Base-by-base conservation (phyloP, 2,329 filamentous ascomycete genomes). In the Paramyrothecium roridum region DNA sequence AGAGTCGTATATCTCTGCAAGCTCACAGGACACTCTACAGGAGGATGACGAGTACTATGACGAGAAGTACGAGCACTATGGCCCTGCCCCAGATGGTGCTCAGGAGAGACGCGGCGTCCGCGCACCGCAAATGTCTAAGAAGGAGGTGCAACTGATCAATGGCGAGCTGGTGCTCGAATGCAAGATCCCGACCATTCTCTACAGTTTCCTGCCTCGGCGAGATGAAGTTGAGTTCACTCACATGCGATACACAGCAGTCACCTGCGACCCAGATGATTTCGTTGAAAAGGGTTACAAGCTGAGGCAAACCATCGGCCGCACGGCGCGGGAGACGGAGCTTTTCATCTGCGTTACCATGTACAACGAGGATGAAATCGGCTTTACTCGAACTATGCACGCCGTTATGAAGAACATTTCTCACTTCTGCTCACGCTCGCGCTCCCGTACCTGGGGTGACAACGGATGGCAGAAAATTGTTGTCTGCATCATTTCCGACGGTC, bases 381-480 rank as follows among this genome's bases (percentile, higher is more conserved):
- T 99, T 65, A 97, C 95, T 8, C 86, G 95, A 49, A 99, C 95
- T 1, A 98, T 99, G 93, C 91, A 98, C 71, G 95, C 93, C 54
- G 91, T 99, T 55, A 96, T 99, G 90, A 92, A 96, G 72, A 99
- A 99, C 70, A 93, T 99, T 65, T 87, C 90, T 16, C 95, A 98
- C 71, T 97, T 99, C 74, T 99, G 95, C 78, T 91, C 88, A 20
- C 87, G 95, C 53, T 89, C 88, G 54, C 93, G 95, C 71, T 96
- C 92, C 7, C 85, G 95, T 56, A 98, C 93, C 0, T 99, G 95
- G 95, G 96, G 95, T 43, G 96, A 96, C 64, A 86, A 91, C 53
- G 95, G 95, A 4, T 99, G 95, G 95, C 91, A 99, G 74, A 99
- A 99, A 79, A 97, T 99, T 67, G 95, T 99, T 1, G 93, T 99